These are phyloP conservation scores for Boletus rufocinnamomeus DNA, from an alignment of 768 basidiomycete genomes.

Conservation along the genomic window DNA sequence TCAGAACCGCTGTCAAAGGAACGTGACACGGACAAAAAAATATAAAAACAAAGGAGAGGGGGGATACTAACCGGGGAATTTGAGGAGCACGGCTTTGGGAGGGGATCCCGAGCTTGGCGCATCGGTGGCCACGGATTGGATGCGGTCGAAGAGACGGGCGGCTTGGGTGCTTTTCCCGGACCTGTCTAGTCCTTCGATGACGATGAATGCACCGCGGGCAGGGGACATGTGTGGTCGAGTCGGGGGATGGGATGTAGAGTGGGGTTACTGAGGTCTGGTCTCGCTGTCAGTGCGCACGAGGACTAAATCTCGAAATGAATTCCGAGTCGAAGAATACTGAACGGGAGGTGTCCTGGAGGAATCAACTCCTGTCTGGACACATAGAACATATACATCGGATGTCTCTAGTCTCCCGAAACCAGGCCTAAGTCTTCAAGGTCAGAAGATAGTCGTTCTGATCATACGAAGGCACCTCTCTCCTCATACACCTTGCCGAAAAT, in stretches of 20 bases:
- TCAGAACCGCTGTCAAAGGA: not conserved
- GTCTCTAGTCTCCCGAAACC: too few species aligned
- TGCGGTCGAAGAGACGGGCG: slow-evolving; percentile 52
- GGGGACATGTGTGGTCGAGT: slow-evolving; percentile 5
- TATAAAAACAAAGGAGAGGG: not conserved
- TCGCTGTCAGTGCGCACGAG: not conserved
- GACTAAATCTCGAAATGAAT: not conserved
- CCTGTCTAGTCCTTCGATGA: slow-evolving; percentile 93
- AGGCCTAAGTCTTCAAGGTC: too few species aligned
- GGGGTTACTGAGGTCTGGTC: not conserved
- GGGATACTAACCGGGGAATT: slow-evolving; percentile 80
- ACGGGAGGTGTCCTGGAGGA: not conserved
- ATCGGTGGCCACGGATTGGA: slow-evolving; percentile 37
- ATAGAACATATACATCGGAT: too few species aligned
- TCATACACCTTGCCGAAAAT: not conserved
- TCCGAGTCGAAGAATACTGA: not conserved
- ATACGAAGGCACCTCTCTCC: too few species aligned
- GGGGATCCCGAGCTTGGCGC: slow-evolving; percentile 1
- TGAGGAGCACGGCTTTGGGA: slow-evolving; percentile 55
- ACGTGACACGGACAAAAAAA: not conserved
- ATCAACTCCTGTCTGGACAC: too few species aligned
- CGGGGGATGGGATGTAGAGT: not conserved
- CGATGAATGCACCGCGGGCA: slow-evolving; percentile 78
- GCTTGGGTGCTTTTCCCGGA: slow-evolving; percentile 95
- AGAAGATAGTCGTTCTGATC: too few species aligned